These are phyloP conservation scores for Termitomyces sp. DNA, from an alignment of 768 basidiomycete genomes.

Conservation along the genomic window DNA sequence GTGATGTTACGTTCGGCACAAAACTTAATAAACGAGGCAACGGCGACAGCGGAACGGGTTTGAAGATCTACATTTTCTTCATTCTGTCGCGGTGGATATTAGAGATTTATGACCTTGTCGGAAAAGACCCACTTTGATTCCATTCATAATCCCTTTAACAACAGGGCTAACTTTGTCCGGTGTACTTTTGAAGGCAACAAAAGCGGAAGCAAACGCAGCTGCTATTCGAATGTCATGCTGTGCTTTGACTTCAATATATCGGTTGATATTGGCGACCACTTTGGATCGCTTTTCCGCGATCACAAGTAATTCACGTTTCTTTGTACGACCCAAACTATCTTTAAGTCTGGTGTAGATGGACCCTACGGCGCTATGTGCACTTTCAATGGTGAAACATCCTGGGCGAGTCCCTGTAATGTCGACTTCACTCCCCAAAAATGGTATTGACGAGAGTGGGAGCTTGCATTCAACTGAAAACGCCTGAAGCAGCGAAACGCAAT, in stretches of 20 bases:
- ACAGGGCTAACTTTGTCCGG: constrained; percentile 95
- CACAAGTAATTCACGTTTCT: constrained; percentile 67
- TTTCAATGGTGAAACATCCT: constrained; percentile 74
- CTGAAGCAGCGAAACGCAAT: constrained; percentile 76
- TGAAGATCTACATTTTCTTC: constrained; percentile 91
- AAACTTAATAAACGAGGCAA: constrained; percentile 85
- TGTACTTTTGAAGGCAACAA: constrained; percentile 79
- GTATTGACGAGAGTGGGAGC: constrained; percentile 73
- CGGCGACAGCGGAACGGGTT: constrained; percentile 77
- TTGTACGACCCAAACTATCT: constrained; percentile 66
- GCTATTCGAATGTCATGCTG: constrained; percentile 85
- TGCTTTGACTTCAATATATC: constrained; percentile 76
- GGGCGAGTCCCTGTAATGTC: constrained; percentile 63
- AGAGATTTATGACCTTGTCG: background rate
- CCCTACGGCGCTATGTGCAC: constrained; percentile 67
- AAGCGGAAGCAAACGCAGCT: constrained; percentile 86
- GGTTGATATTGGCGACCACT: constrained; percentile 66
- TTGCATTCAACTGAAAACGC: constrained; percentile 87
- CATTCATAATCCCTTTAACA: constrained; percentile 96
- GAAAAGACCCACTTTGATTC: constrained; percentile 71
- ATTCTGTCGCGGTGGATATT: constrained; percentile 37
- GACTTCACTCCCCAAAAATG: constrained; percentile 69
- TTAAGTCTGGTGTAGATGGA: constrained; percentile 70
- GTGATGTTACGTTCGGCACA: constrained; percentile 67
- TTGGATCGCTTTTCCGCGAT: constrained; percentile 74